These are phyloP conservation scores for Heliamphora exappendiculata DNA, from an alignment of 148 eudicot species.

Conservation along the genomic window DNA sequence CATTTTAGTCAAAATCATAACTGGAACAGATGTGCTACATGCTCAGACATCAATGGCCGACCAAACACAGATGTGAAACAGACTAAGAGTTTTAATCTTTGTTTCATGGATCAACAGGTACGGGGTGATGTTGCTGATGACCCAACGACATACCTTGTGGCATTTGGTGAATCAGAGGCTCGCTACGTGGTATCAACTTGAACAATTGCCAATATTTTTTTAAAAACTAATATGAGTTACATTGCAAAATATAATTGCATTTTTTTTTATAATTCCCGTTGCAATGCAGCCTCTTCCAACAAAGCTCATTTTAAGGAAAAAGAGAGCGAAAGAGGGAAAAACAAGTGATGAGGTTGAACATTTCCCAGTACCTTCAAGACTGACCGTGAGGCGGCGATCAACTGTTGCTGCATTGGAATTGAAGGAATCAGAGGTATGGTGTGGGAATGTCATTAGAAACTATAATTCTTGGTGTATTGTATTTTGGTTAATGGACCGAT, in stretches of 20 bases:
- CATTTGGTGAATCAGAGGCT: slow-evolving; percentile 79
- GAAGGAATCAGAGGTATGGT: slow-evolving; percentile 47
- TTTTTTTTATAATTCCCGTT: slow-evolving; percentile 12
- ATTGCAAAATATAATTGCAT: background rate
- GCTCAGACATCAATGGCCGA: no score
- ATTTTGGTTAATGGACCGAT: background rate
- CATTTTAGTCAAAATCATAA: background rate
- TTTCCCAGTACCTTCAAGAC: slow-evolving; percentile 63
- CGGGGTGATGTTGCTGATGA: slow-evolving; percentile 85
- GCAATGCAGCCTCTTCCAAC: slow-evolving; percentile 81
- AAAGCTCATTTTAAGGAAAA: slow-evolving; percentile 77
- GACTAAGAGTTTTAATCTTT: background rate
- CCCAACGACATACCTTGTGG: slow-evolving; percentile 72
- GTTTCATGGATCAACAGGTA: slow-evolving; percentile 44
- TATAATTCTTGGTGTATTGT: background rate
- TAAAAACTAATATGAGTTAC: no score
- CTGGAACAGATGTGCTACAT: slow-evolving; percentile 1
- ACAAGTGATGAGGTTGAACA: slow-evolving; percentile 72
- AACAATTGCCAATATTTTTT: no score
- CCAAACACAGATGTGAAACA: no score
- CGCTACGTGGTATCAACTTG: slow-evolving; percentile 53
- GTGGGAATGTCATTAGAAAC: background rate
- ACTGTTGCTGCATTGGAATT: slow-evolving; percentile 45
- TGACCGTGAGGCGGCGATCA: slow-evolving; percentile 62
- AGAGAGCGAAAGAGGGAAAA: slow-evolving; percentile 83